These are phyloP conservation scores for Isoetes engelmannii DNA, from an alignment of 83 land plant species.

Conservation along the genomic window DNA sequence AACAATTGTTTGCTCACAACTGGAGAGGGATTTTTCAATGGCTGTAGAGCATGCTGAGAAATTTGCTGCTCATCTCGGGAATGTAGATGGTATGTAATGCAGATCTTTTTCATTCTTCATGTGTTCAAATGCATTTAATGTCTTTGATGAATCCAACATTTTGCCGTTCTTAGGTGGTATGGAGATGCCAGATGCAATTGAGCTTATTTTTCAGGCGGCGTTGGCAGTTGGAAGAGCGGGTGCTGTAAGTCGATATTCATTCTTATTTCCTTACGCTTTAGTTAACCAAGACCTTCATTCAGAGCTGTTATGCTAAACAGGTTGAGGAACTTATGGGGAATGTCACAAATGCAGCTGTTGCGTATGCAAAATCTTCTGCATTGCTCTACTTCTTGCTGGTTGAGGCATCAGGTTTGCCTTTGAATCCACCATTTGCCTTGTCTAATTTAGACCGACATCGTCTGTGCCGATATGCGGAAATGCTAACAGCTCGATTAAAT, in stretches of 20 bases:
- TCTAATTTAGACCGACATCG: conserved; percentile 44
- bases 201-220: conserved; percentile 73
- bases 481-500: conserved; percentile 23
- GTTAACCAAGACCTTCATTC: no score
- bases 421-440: conserved; percentile 67
- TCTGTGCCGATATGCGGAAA: conserved; percentile 28
- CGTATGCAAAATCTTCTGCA: conserved; percentile 64
- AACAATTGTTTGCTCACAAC: conserved; percentile 44
- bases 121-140: no score
- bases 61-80: conserved; percentile 45
- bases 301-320: conserved; percentile 22
- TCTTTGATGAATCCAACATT: no score
- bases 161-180: conserved; percentile 31
- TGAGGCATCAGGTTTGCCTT: conserved; percentile 66
- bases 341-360: conserved; percentile 42
- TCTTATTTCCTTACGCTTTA: no score
- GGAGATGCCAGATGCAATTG: conserved; percentile 94
- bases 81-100: conserved; percentile 34
- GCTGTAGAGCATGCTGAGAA: conserved; percentile 76
- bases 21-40: conserved; percentile 64
- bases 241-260: conserved; percentile 47
- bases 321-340: conserved; percentile 76
- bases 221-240: conserved; percentile 60
- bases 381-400: conserved; percentile 63
- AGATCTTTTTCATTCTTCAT: background rate